These are phyloP conservation scores for Hylodesmum podocarpum DNA, from an alignment of 306 rosid genomes.

Conservation along the genomic window DNA sequence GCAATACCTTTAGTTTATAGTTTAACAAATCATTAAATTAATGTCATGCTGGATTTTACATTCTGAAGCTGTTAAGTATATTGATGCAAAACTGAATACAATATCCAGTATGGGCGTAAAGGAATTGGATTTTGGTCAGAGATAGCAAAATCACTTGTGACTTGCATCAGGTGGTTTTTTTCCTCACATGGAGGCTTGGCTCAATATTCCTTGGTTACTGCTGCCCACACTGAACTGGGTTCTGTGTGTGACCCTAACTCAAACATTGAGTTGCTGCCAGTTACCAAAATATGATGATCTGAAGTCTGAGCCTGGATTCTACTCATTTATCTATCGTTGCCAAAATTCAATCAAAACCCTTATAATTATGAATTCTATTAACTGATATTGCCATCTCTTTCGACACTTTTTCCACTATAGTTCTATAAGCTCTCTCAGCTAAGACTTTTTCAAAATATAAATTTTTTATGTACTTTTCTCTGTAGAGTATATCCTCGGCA, in stretches of 20 bases:
- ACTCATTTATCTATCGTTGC: not conserved
- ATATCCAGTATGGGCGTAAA: slow-evolving; percentile 18
- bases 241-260: not conserved
- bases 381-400: not conserved
- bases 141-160: not conserved
- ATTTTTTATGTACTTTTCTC: slow-evolving; percentile 5
- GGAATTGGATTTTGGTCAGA: not conserved
- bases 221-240: not conserved
- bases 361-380: not conserved
- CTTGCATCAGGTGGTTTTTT: not conserved
- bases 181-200: not conserved
- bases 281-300: not conserved
- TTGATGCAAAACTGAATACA: slow-evolving; percentile 15
- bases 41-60: not conserved
- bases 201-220: not conserved
- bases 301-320: slow-evolving; percentile 6
- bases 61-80: not conserved
- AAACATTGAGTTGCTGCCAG: slow-evolving; percentile 3
- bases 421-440: slow-evolving; percentile 5
- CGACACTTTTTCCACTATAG: not conserved
- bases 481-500: slow-evolving; percentile 77
- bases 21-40: slow-evolving; percentile 11
- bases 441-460: slow-evolving; percentile 17
- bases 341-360: not conserved
- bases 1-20: not conserved